These are phyloP conservation scores for Gracilaria domingensis DNA, from an alignment of 23 red algal genomes.

Conservation along the genomic window DNA sequence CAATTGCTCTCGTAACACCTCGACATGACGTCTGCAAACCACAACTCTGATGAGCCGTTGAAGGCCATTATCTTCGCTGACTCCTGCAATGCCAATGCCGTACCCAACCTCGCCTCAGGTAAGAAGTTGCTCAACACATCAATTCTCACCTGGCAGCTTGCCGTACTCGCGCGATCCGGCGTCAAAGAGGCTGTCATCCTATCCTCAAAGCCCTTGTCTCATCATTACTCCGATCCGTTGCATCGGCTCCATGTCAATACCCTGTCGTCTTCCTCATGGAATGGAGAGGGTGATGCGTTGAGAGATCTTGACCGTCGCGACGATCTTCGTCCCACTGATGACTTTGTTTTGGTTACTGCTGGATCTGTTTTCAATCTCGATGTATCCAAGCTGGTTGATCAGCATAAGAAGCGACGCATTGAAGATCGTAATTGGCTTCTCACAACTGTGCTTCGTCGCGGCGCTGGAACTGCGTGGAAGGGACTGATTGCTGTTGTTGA, in stretches of 20 bases:
- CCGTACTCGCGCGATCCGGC: constrained; percentile 64
- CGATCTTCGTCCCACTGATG: constrained; percentile 69
- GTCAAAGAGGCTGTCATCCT: constrained; percentile 71
- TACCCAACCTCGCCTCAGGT: constrained; percentile 24
- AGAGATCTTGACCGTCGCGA: constrained; percentile 79
- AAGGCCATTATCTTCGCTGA: constrained; percentile 77
- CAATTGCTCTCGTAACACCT: neutral
- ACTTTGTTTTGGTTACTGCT: constrained; percentile 77
- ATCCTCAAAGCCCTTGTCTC: constrained; percentile 21
- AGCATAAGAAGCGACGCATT: constrained; percentile 64
- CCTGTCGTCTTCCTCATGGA: constrained; percentile 45
- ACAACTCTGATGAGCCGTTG: constrained; percentile 43
- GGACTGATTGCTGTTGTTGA: constrained; percentile 69
- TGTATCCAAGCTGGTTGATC: constrained; percentile 46
- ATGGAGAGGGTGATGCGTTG: constrained; percentile 65
- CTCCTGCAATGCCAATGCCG: constrained; percentile 29
- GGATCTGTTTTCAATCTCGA: constrained; percentile 77
- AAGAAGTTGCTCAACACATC: constrained; percentile 71
- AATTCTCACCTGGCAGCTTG: constrained; percentile 74
- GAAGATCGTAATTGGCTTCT: constrained; percentile 76
- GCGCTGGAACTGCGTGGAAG: constrained; percentile 12
- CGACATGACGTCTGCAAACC: constrained; percentile 21
- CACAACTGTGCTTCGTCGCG: constrained; percentile 69
- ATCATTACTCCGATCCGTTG: constrained; percentile 37
- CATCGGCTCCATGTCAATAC: constrained; percentile 31